These are phyloP conservation scores for Amorphotheca resinae DNA, from an alignment of 495 filamentous ascomycete species.

Conservation along the genomic window DNA sequence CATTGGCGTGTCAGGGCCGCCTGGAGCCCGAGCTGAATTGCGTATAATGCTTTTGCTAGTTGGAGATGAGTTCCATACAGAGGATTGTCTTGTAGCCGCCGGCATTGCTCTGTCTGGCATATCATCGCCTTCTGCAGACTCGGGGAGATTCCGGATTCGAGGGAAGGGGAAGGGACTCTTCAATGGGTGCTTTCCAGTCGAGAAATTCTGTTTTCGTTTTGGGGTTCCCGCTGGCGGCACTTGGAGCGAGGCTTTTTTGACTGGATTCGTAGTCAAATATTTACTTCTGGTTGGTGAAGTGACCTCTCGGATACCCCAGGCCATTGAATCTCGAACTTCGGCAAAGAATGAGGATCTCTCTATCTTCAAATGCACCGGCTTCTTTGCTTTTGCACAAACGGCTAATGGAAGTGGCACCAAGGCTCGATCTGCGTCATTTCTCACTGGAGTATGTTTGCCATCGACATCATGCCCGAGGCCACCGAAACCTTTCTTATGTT, in stretches of 20 bases:
- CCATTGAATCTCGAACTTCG: background rate
- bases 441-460: no score
- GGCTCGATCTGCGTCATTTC: no score
- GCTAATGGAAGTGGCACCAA: conserved; percentile 1
- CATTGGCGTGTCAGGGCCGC: conserved; percentile 1
- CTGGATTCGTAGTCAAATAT: background rate
- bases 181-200: conserved; percentile 8
- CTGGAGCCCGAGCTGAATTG: background rate
- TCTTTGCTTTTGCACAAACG: background rate
- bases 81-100: background rate
- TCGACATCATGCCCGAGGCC: background rate
- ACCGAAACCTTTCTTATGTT: background rate
- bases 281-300: no score
- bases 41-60: background rate
- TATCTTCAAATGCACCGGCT: background rate
- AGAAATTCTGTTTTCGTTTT: background rate
- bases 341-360: background rate
- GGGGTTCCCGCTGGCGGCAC: background rate
- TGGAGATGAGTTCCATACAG: background rate
- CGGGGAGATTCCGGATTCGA: background rate
- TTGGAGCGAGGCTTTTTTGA: background rate
- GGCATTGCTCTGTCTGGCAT: background rate
- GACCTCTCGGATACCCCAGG: background rate
- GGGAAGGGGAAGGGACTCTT: conserved; percentile 11
- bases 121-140: background rate